phyloP scores from a whole-genome alignment of 1,139 yeast species.

The Debaryomyces sp. region DNA sequence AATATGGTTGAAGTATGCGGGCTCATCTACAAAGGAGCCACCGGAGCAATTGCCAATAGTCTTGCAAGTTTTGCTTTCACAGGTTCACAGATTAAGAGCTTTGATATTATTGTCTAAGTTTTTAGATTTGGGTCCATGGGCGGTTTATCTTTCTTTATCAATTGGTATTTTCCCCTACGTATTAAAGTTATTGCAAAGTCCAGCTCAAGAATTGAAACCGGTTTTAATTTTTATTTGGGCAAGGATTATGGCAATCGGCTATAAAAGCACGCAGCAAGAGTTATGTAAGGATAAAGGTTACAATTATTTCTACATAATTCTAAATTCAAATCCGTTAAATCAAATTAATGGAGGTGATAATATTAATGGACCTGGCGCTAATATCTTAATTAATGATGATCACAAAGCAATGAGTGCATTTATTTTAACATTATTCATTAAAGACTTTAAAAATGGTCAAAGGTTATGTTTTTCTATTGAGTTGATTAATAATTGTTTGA shows the following conservation, averaged over 20 bases:
- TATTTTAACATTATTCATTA: slow-evolving; percentile 78
- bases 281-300: slow-evolving; percentile 89
- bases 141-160: slow-evolving; percentile 87
- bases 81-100: slow-evolving; percentile 91
- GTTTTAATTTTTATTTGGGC: slow-evolving; percentile 98
- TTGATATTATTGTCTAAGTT: slow-evolving; percentile 80
- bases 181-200: slow-evolving; percentile 84
- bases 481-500: slow-evolving; percentile 66
- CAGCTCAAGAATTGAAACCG: slow-evolving; percentile 94
- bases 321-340: slow-evolving; percentile 40
- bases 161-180: slow-evolving; percentile 98
- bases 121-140: slow-evolving; percentile 96
- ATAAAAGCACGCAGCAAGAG: slow-evolving; percentile 87
- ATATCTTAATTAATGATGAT: slow-evolving; percentile 54
- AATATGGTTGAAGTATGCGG: slow-evolving; percentile 87
- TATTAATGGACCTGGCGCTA: slow-evolving; percentile 17
- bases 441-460: slow-evolving; percentile 81
- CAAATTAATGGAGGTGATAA: slow-evolving; percentile 24
- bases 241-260: slow-evolving; percentile 93
- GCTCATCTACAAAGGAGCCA: slow-evolving; percentile 79
- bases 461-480: slow-evolving; percentile 76
- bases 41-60: slow-evolving; percentile 97
- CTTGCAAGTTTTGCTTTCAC: slow-evolving; percentile 87
- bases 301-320: slow-evolving; percentile 79
- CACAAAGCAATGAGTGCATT: slow-evolving; percentile 97